Evolutionary conservation across 2,329 filamentous ascomycete genomes (phyloP), one percentile per base, ranked within the genome.

Genomic region (Sporothrix mexicana): DNA sequence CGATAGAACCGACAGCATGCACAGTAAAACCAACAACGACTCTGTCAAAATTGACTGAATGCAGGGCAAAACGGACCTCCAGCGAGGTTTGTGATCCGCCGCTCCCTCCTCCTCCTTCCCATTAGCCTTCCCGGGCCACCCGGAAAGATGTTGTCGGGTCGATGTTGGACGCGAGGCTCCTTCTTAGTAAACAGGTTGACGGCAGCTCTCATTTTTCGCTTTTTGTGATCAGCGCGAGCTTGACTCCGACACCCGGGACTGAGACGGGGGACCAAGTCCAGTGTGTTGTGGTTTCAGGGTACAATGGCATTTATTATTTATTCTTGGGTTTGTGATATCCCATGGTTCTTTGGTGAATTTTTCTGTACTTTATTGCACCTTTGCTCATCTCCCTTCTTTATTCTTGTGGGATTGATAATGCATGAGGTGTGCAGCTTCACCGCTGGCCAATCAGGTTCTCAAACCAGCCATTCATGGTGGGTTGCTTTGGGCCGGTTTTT

Each of bases 401-500:
- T 13, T 47, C 41, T 20, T 23, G 30, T 55, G 47, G 66, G 49
- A 69, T 55, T 55, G 66, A 69, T 69, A 55, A 69, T 69, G 66
- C 66, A 69, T n/a, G 25, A 69, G 30, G 49, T 20, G 47, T 53
- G 66, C 17, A 69, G 49, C 25, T n/a, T 10, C 15, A 5, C 30
- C 30, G 3, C 30, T 12, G 30, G 49, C 66, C 66, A 69, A 69
- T 69, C 17, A 69, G n/a, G 45, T 20, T 3, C 47, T 6, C 47
- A 43, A 55, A 15, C 10, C 10, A n/a, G 3, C 15, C 45, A 43
- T 55, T 36, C 30, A 69, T 69, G 49, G 66, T 43, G 66, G 66
- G 66, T 55, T 69, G 66, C 49, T 43, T 25, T 69, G 67, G 55
- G 43, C 55, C 55, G 55, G 55, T 51, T 62, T 70, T 70, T 36